Base-by-base conservation (phyloP, 139 green algal species). In the Chlorella sp. region DNA sequence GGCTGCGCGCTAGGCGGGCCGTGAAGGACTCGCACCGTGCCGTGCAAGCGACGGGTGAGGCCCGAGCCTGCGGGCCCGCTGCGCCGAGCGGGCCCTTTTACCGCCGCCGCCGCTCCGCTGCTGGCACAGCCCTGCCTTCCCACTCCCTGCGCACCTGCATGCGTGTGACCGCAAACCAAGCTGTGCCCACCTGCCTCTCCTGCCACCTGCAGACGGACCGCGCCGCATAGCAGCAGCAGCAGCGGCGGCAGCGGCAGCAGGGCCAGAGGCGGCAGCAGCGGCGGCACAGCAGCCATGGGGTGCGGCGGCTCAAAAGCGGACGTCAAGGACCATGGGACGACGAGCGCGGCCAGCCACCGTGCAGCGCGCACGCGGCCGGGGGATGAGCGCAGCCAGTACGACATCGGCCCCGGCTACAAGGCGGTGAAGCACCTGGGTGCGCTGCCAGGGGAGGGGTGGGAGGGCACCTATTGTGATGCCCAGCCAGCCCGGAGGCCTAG, bases 381-480 rank as follows among this genome's bases (percentile, higher is more conserved):
- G 20, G 73, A 81, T 16, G 36, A 76, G 41, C 74, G 70, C 6
- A 67, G 64, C 28, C 62, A 78, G 41, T 76, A 88, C n/a, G 40
- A 87, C 76, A 85, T 88, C 2, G 83, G 76, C 30, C 75, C 77
- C 4, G 14, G 74, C 70, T 90, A 87, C 68, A 88, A 87, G 56
- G 68, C 60, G 6, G n/a, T 88, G 13, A 86, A 84, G 30, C 87
- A 90, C 78, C 41, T 90, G 30, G 87, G 87, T 82, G 80, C 17
- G 79, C 13, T 24, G 19, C 60, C 40, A 5, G 58, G 24, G 36
- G 38, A 6, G 44, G 76, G 16, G 9, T 34, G 34, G 40, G 11
- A 11, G 1, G 41, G 72, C 43, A 62, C 2, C 24, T 4, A 43
- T 20, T 40, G 3, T 40, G 43, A 56, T 7, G 13, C 54, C 30